Percentiles rank a stretch among this genome's conserved stretches.
Conservation (phyloP, 2,329 filamentous ascomycete species). For the Diatrype stigma region DNA sequence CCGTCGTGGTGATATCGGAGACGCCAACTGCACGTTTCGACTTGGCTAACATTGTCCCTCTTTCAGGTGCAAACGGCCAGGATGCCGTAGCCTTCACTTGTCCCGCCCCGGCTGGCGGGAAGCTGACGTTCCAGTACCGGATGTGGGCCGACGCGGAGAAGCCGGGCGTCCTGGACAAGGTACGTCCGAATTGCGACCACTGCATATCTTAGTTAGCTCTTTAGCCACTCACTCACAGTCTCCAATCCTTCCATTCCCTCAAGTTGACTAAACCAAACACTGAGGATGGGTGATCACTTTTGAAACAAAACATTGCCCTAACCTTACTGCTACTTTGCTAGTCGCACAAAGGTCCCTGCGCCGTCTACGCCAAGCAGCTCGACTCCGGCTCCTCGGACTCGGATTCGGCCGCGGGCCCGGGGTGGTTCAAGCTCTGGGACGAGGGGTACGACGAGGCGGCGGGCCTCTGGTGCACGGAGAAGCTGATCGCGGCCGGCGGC, state of each 20-base stretch:
- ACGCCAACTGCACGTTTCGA: too few relatives aligned
- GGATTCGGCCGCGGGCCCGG: slow-evolving; percentile 53
- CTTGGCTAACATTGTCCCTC: background rate
- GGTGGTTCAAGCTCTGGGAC: slow-evolving; percentile 78
- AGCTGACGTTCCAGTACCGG: slow-evolving; percentile 64
- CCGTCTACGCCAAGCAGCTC: slow-evolving; percentile 71
- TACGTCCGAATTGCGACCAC: slow-evolving; percentile 4
- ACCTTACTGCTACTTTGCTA: background rate
- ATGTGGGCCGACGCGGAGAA: slow-evolving; percentile 51
- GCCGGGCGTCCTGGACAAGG: slow-evolving; percentile 52
- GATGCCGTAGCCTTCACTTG: slow-evolving; percentile 45
- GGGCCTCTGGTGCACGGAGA: slow-evolving; percentile 66
- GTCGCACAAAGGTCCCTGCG: slow-evolving; percentile 62
- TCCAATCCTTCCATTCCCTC: too few relatives aligned
- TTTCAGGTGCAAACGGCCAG: slow-evolving; percentile 39
- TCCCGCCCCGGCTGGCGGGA: slow-evolving; percentile 46
- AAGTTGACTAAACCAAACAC: too few relatives aligned
- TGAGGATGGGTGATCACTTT: too few relatives aligned
- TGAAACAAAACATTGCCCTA: too few relatives aligned
- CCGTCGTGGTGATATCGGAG: too few relatives aligned
- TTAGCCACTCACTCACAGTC: too few relatives aligned
- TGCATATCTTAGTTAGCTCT: background rate
- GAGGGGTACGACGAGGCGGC: slow-evolving; percentile 56
- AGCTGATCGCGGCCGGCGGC: slow-evolving; percentile 61
- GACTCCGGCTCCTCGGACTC: slow-evolving; percentile 45